Evolutionary conservation across 2,329 filamentous ascomycete genomes (phyloP).

Genomic region (Monosporascus sp.): DNA sequence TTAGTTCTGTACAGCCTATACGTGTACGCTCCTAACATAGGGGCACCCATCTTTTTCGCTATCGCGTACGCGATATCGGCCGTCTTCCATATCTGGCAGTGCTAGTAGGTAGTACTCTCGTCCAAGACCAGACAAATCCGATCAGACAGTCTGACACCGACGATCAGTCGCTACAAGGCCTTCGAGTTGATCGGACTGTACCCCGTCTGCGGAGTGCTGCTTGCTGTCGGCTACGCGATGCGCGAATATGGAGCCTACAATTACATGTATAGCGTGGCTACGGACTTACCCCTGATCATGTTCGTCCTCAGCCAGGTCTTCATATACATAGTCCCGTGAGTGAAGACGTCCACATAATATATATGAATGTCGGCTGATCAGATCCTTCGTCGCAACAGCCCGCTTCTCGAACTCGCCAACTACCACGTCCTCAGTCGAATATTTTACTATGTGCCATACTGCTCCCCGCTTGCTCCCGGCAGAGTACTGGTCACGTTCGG

Average conservation of each 20-base stretch:
- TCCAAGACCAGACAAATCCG: background rate
- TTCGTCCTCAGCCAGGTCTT: constrained; percentile 39
- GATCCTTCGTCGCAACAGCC: constrained; percentile 27
- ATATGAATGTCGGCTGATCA: too few species aligned
- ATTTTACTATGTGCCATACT: constrained; percentile 55
- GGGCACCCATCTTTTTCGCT: constrained; percentile 48
- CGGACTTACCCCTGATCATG: constrained; percentile 24
- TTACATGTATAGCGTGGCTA: constrained; percentile 31
- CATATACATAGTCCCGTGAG: constrained; percentile 33
- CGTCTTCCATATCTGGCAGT: constrained; percentile 48
- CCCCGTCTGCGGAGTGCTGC: constrained; percentile 43
- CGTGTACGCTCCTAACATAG: constrained; percentile 50
- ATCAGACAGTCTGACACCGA: background rate
- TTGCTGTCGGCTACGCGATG: constrained; percentile 48
- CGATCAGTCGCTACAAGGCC: constrained; percentile 44
- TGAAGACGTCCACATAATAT: background rate
- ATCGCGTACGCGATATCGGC: constrained; percentile 41
- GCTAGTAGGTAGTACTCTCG: constrained; percentile 25
- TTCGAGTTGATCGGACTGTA: constrained; percentile 47
- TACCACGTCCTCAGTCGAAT: constrained; percentile 58
- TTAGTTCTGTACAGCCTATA: constrained; percentile 28
- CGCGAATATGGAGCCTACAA: constrained; percentile 47
- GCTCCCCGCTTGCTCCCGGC: constrained; percentile 45
- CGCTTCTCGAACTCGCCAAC: constrained; percentile 55
- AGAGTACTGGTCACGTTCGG: constrained; percentile 42